A percentile compares a stretch with the other conserved stretches of the same genome.
Conservation (phyloP, 1,284 basidiomycete genomes). For the Sphagnurus paluster region DNA sequence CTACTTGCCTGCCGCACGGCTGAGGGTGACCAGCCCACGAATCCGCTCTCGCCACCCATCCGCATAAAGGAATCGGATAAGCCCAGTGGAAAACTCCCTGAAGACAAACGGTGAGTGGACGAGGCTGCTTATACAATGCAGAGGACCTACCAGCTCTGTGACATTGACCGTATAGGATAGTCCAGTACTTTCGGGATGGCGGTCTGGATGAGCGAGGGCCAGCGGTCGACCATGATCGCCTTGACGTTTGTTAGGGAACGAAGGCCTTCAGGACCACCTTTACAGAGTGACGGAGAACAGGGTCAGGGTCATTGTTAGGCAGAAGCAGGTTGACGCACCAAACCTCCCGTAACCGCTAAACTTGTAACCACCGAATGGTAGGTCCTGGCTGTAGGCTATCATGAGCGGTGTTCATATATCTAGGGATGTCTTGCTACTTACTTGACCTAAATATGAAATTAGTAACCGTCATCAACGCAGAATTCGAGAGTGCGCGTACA, state of each 20-base stretch:
- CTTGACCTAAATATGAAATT: slow-evolving; percentile 52
- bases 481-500: slow-evolving; percentile 45
- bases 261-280: slow-evolving; percentile 90
- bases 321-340: too few species aligned
- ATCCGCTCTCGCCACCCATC: slow-evolving; percentile 66
- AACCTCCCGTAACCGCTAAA: slow-evolving; percentile 90
- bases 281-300: slow-evolving; percentile 2
- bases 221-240: slow-evolving; percentile 82
- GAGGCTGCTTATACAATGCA: not conserved
- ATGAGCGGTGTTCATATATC: slow-evolving; percentile 1
- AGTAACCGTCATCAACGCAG: slow-evolving; percentile 7
- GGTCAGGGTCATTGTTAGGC: too few species aligned
- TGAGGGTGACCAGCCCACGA: slow-evolving; percentile 46
- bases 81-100: slow-evolving; percentile 79
- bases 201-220: slow-evolving; percentile 82
- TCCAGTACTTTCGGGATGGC: slow-evolving; percentile 84
- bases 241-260: slow-evolving; percentile 86
- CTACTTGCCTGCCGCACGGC: slow-evolving; percentile 25
- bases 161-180: slow-evolving; percentile 82
- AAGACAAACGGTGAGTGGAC: slow-evolving; percentile 3
- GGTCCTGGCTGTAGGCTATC: slow-evolving; percentile 69
- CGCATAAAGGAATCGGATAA: slow-evolving; percentile 76
- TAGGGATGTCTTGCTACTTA: slow-evolving; percentile 33
- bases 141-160: slow-evolving; percentile 75
- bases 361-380: slow-evolving; percentile 94